Base-by-base conservation (phyloP, 495 filamentous ascomycete genomes). In the Aspergillus hancockii region DNA sequence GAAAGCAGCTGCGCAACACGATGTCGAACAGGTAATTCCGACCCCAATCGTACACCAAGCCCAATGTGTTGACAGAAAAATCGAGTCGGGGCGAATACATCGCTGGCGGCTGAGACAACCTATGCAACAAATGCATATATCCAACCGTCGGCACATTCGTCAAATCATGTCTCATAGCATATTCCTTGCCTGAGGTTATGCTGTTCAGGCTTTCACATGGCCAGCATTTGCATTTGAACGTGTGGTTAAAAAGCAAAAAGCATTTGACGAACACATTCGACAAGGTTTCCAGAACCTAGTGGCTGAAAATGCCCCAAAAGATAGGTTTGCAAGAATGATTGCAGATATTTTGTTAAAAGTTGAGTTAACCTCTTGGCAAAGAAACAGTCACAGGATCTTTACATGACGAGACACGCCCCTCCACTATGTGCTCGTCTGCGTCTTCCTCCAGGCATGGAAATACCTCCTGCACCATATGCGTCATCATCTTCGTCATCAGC, bases 401-500 rank as follows among this genome's bases (percentile, higher is more conserved):
- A 86, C 83, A 87, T 86, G 54, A 87, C 69, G 8, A 51, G 49
- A 66, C 84, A 86, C 23, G 63, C 54, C 23, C 77, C 76, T 25
- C 78, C 81, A 41, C 82, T 85, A 59, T 83, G 75, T 5, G 82
- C 83, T 59, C 83, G 76, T 54, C 83, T 73, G 55, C 82, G 72
- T 58, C 74, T 63, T 14, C 69, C 69, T 23, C 72, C 68, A 9
- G 70, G 58, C 14, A 57, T 50, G 45, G 64, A 58, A 18, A 63
- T 52, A 6, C 60, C 61, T 14, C 70, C 72, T 22, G 63, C 59
- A 8, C 64, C 71, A 40, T 69, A 71, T 12, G 53, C 47, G 52
- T 72, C 69, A 12, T 71, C 88, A 12, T 87, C 90, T 46, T 89
- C 90, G 61, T 93, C 92, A 69, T 92, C 89, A 41, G 83, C 87